Conservation (phyloP, 2,329 filamentous ascomycete genomes). For the Aspergillus sp. region DNA sequence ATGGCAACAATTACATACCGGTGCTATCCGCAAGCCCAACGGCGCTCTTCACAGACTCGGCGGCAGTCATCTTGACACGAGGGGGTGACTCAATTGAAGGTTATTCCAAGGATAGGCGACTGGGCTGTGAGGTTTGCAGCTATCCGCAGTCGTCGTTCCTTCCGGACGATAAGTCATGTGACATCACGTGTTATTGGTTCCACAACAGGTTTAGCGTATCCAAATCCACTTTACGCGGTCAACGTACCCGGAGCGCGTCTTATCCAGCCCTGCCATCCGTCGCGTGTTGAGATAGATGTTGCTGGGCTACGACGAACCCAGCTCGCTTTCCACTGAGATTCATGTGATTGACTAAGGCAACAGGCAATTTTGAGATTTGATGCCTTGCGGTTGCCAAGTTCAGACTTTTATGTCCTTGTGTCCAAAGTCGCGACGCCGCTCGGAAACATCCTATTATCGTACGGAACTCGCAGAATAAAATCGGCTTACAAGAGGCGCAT, state of each 20-base stretch:
- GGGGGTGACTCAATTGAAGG: constrained; percentile 15
- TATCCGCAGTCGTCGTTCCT: constrained; percentile 31
- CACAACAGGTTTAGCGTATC: constrained; percentile 27
- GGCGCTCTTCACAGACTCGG: constrained; percentile 51
- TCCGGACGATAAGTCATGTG: constrained; percentile 28
- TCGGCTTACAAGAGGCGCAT: constrained; percentile 26
- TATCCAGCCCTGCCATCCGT: constrained; percentile 23
- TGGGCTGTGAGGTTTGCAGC: constrained; percentile 30
- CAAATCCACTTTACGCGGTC: constrained; percentile 44
- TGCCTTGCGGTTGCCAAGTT: constrained; percentile 12
- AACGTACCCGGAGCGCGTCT: constrained; percentile 33
- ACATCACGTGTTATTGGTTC: constrained; percentile 25
- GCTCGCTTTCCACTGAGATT: constrained; percentile 22
- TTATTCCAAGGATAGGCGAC: constrained; percentile 20
- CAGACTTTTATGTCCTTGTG: constrained; percentile 11
- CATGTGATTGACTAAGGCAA: not conserved
- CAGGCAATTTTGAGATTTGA: constrained; percentile 7
- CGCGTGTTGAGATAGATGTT: constrained; percentile 29
- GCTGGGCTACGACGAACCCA: constrained; percentile 32
- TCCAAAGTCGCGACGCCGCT: constrained; percentile 13
- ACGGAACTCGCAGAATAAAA: constrained; percentile 24
- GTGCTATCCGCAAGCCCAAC: constrained; percentile 46
- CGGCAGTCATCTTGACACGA: constrained; percentile 46
- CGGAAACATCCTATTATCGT: constrained; percentile 21
- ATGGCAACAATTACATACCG: constrained; percentile 37